Evolutionary conservation across 352 stramenopile species (phyloP), one percentile per base, ranked within the genome.

Genomic region (Lagenidium giganteum): DNA sequence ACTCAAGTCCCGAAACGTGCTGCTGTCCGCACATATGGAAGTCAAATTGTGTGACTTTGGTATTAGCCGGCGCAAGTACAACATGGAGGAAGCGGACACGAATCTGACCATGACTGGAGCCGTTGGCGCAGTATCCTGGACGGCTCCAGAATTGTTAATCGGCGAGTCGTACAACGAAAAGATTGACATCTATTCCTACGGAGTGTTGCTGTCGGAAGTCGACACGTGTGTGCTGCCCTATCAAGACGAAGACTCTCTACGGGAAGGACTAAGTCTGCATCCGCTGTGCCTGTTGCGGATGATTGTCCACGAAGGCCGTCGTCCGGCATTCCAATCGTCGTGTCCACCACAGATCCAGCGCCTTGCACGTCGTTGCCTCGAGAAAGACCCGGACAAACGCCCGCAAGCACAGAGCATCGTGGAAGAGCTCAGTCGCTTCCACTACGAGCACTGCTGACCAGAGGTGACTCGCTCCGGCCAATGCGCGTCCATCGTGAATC

Each of bases 1-100:
- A 49, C 57, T 95, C 25, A 95, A 95, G 48, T 88, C 80, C n/a
- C 79, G 78, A 22, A 96, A 94, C 52, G 69, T 96, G n/a, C 36
- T 95, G 21, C 42, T 95, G 9, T 70, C 63, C 4, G 49, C 59
- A 23, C 51, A 52, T n/a, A 52, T 79, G 42, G 58, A 78, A 17
- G 65, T 71, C 39, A 80, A 82, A 26, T 33, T 83, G 34, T 68
- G 67, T 37, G 68, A 83, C 32, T 82, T 81, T 61, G 64, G 71
- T 29, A 64, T 72, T 25, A 73, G 57, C 32, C 63, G 70, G 25
- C 70, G 70, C 43, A 83, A 83, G 37, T 44, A 54, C 50, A 48
- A 57, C 27, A 52, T 42, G 29, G 51, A 61, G 33, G 62, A 67
- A n/a, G 66, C 61, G 12, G 57, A 68, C 26, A 67, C 51, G 12